A percentile compares a stretch with the other conserved stretches of the same genome.
phyloP scores from a whole-genome alignment of 2,329 filamentous ascomycete genomes.

The Akanthomyces lecanii region DNA sequence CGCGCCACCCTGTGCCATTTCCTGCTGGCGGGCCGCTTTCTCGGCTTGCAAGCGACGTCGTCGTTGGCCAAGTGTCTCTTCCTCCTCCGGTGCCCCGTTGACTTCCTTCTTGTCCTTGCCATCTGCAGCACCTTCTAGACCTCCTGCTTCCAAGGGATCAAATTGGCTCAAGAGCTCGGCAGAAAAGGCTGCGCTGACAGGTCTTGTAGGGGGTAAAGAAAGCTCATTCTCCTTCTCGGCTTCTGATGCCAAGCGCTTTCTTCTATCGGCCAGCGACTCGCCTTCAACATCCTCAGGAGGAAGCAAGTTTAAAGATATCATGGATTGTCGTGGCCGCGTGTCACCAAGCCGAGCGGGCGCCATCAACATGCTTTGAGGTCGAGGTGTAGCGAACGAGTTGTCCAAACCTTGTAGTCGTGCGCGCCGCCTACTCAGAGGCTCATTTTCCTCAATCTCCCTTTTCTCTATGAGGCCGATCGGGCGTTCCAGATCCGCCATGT shows the following conservation, averaged over 20 bases:
- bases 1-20: conserved; percentile 40
- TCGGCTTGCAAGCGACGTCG: conserved; percentile 69
- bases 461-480: conserved; percentile 74
- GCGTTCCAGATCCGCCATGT: conserved; percentile 53
- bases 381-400: conserved; percentile 38
- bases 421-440: conserved; percentile 75
- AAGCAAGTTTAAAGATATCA: conserved; percentile 36
- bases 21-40: conserved; percentile 57
- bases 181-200: conserved; percentile 63
- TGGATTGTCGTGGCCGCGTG: conserved; percentile 19
- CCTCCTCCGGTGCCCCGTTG: conserved; percentile 45
- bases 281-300: conserved; percentile 56
- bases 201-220: conserved; percentile 48
- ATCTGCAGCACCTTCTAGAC: conserved; percentile 32
- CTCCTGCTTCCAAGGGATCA: conserved; percentile 45
- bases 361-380: conserved; percentile 44
- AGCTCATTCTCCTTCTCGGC: conserved; percentile 46
- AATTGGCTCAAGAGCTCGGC: conserved; percentile 65
- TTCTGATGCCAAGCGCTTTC: conserved; percentile 53
- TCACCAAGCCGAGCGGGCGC: conserved; percentile 17
- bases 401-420: conserved; percentile 66
- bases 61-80: conserved; percentile 76
- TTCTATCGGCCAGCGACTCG: conserved; percentile 63
- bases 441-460: conserved; percentile 84
- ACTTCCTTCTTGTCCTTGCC: conserved; percentile 33